These are phyloP conservation scores for Naumovozyma dairenensis DNA, from an alignment of 805 yeast genomes.

Conservation along the genomic window DNA sequence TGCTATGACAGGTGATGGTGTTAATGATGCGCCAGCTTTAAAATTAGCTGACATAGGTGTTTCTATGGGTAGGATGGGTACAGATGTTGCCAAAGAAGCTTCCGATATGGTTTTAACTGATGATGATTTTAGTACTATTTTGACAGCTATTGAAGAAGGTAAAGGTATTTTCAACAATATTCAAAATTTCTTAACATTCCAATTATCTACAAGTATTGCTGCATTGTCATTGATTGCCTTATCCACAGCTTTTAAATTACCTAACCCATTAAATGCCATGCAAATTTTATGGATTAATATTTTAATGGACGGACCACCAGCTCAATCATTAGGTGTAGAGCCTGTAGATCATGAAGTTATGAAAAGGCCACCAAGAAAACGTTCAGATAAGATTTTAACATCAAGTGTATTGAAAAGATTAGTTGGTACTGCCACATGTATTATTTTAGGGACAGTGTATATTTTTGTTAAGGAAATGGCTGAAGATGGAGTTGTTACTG, in stretches of 20 bases:
- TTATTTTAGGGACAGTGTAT: conserved; percentile 84
- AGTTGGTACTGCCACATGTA: conserved; percentile 55
- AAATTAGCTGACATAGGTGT: conserved; percentile 94
- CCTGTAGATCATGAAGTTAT: conserved; percentile 94
- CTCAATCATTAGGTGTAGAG: conserved; percentile 94
- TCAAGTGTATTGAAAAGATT: conserved; percentile 58
- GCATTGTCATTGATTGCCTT: conserved; percentile 84
- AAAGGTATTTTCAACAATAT: conserved; percentile 94
- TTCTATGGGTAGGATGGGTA: conserved; percentile 88
- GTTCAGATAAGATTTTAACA: conserved; percentile 79
- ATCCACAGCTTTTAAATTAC: conserved; percentile 76
- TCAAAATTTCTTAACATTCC: conserved; percentile 90
- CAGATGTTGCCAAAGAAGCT: conserved; percentile 97
- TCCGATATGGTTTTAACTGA: conserved; percentile 96
- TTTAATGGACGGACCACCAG: conserved; percentile 98
- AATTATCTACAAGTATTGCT: conserved; percentile 90
- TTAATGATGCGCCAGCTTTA: conserved; percentile 96
- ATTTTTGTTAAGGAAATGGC: conserved; percentile 82
- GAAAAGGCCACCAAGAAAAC: conserved; percentile 90
- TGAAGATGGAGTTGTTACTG: conserved; percentile 64
- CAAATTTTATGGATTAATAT: conserved; percentile 96
- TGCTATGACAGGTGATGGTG: conserved; percentile 99
- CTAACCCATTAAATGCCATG: conserved; percentile 96
- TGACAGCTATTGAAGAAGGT: conserved; percentile 93
- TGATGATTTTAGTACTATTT: conserved; percentile 90